Evolutionary conservation across 192 early-diverging fungal species (phyloP), one percentile per base, ranked within the genome.

Genomic region (Entrophospora sp.): DNA sequence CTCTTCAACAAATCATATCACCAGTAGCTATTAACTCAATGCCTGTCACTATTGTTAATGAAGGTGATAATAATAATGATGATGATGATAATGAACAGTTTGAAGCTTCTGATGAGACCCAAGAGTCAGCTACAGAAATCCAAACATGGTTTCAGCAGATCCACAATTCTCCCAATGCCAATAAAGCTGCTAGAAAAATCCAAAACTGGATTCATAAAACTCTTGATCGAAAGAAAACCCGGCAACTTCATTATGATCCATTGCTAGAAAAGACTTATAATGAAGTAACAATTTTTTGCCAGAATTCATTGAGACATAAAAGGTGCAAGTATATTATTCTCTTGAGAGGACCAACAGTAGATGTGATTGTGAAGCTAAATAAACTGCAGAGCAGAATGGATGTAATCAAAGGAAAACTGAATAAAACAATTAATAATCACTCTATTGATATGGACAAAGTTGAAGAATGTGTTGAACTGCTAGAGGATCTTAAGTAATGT

Each of bases 291-390:
- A 10, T n/a, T 36, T 64, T 64, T 24, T 64, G 61, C 16, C 16
- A 51, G 24, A 20, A 36, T 49, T 4, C 9, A 46, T 3, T 44
- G 5, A 44, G 30, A 43, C 1, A 43, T 10, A 61, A 43, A n/a
- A 38, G 40, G 9, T 10, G 2, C 28, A 49, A 49, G 7, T 64
- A 64, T 51, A 31, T 22, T 64, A 64, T 64, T 20, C 61, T 64
- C 18, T 49, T 64, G 32, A 64, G 44, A 64, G 61, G 61, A 34
- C 18, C 2, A 1, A n/a, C 36, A 36, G 61, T 64, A 35, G 32
- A 51, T 27, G 20, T 35, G 5, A 64, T 64, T 8, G 46, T 36
- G 44, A 3, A 64, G 0, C 20, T 64, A 20, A 35, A 12, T 49
- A 64, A 36, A 34, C 18, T 64, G 61, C 44, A 51, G 27, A 18